Evolutionary conservation across 495 filamentous ascomycete species (phyloP).

Genomic region (Extremus antarcticus): DNA sequence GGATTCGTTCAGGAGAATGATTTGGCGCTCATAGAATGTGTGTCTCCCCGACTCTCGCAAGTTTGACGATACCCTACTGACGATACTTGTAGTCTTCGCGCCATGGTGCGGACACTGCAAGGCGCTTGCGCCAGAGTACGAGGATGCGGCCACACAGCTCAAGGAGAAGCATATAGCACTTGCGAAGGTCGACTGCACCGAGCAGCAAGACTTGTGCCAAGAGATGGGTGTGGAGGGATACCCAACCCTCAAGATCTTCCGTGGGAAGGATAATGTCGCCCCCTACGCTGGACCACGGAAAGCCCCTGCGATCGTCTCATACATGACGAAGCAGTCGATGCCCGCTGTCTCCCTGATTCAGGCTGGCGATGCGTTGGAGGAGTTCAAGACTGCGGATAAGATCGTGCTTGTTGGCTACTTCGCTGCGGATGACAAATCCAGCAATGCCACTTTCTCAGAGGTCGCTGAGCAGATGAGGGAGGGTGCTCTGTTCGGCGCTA

Average conservation of each 20-base stretch:
- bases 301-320: slow-evolving; percentile 84
- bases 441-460: slow-evolving; percentile 65
- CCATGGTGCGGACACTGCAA: slow-evolving; percentile 76
- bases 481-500: slow-evolving; percentile 81
- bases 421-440: slow-evolving; percentile 69
- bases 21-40: slow-evolving; percentile 72
- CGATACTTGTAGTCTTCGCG: slow-evolving; percentile 45
- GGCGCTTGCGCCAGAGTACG: slow-evolving; percentile 72
- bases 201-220: slow-evolving; percentile 82
- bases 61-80: neutral
- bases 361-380: slow-evolving; percentile 63
- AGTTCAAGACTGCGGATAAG: slow-evolving; percentile 97
- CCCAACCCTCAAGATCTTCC: slow-evolving; percentile 98
- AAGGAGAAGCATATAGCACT: slow-evolving; percentile 92
- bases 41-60: slow-evolving; percentile 23
- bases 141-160: slow-evolving; percentile 82
- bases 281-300: slow-evolving; percentile 87
- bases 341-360: slow-evolving; percentile 78
- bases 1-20: slow-evolving; percentile 76
- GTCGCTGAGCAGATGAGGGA: slow-evolving; percentile 81
- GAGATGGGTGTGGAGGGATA: slow-evolving; percentile 88
- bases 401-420: slow-evolving; percentile 89
- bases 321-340: slow-evolving; percentile 97
- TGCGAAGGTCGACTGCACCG: slow-evolving; percentile 95
- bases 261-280: slow-evolving; percentile 68